phyloP scores from a whole-genome alignment of 768 basidiomycete species.

The Rubroboletus pulcherrimus region DNA sequence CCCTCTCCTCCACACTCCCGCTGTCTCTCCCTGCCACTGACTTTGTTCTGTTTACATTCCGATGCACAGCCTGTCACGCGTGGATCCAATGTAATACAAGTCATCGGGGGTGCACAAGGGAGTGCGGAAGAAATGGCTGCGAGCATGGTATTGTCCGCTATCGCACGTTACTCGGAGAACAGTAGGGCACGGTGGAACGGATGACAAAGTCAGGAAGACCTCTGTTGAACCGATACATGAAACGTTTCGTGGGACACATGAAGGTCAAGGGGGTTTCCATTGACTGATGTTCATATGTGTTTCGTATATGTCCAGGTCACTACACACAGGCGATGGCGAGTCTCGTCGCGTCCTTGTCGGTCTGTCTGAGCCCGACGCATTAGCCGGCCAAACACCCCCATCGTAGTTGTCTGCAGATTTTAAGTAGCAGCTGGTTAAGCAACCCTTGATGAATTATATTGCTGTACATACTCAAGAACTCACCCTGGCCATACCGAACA shows the following conservation, averaged over 20 bases:
- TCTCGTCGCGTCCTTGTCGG: constrained; percentile 60
- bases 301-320: constrained; percentile 44
- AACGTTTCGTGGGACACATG: constrained; percentile 69
- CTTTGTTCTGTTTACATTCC: too few species aligned
- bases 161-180: constrained; percentile 71
- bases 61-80: constrained; percentile 91
- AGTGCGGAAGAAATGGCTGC: constrained; percentile 74
- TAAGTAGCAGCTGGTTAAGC: too few species aligned
- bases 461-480: not conserved
- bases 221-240: constrained; percentile 75
- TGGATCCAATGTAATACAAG: too few species aligned
- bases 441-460: too few species aligned
- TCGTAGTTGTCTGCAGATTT: too few species aligned
- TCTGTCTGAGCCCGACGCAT: too few species aligned
- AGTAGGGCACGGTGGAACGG: constrained; percentile 55
- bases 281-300: not conserved
- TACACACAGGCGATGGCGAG: constrained; percentile 63
- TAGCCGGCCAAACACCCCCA: too few species aligned
- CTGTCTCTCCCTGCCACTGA: too few species aligned
- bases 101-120: constrained; percentile 59
- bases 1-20: too few species aligned
- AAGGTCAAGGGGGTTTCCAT: constrained; percentile 46
- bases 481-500: not conserved
- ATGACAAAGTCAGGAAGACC: constrained; percentile 65
- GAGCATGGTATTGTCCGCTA: constrained; percentile 72